Evolutionary conservation across 2,329 filamentous ascomycete genomes (phyloP).

Genomic region (Pseudogymnoascus sp.): DNA sequence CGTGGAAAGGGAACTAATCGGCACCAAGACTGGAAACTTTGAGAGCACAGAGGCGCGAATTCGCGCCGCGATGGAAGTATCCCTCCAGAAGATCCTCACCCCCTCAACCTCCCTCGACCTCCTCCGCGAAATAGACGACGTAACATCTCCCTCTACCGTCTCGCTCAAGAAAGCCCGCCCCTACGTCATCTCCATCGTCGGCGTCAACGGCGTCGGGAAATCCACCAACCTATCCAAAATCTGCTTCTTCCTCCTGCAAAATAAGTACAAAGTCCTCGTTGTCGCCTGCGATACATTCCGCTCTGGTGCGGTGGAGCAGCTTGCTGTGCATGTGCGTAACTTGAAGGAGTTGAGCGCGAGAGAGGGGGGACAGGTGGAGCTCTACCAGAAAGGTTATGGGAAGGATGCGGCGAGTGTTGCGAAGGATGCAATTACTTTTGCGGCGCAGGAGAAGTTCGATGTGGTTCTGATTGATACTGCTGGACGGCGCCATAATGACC

Average conservation of each 20-base stretch:
- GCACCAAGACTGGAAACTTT: constrained; percentile 85
- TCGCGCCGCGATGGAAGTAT: constrained; percentile 80
- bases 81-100: constrained; percentile 88
- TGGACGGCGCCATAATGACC: constrained; percentile 88
- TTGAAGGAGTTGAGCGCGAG: constrained; percentile 78
- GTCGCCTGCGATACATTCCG: constrained; percentile 95
- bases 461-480: constrained; percentile 97
- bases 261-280: constrained; percentile 91
- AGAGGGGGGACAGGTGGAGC: constrained; percentile 75
- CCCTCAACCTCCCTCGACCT: constrained; percentile 92
- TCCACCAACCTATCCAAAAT: constrained; percentile 97
- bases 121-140: constrained; percentile 80
- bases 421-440: constrained; percentile 82
- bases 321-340: constrained; percentile 90
- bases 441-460: constrained; percentile 67
- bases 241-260: constrained; percentile 94
- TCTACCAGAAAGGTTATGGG: constrained; percentile 96
- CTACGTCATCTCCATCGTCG: constrained; percentile 96
- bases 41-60: constrained; percentile 81
- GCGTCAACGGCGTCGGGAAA: constrained; percentile 97
- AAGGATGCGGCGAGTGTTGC: constrained; percentile 95
- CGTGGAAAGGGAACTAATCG: constrained; percentile 81
- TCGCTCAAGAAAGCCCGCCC: constrained; percentile 61
- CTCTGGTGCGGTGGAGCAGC: constrained; percentile 91
- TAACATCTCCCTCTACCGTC: constrained; percentile 57